phyloP scores from a whole-genome alignment of 78 protist species.

The Neovahlkampfia damariscottae region DNA sequence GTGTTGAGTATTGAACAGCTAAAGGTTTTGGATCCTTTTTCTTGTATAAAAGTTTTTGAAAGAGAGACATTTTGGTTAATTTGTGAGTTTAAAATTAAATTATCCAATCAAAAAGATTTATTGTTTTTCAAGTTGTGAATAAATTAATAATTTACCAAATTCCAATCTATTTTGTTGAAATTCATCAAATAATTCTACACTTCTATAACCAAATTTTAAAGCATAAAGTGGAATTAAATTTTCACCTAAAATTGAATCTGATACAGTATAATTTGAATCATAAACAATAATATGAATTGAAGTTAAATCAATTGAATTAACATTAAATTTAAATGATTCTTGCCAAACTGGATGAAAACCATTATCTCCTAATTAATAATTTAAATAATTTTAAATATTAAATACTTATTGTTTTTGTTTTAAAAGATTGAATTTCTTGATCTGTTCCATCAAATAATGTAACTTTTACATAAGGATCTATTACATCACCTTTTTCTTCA shows the following conservation, averaged over 20 bases:
- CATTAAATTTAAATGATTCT: not conserved
- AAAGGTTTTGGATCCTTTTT: too few species aligned
- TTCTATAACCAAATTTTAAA: not conserved
- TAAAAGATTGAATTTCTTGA: not conserved
- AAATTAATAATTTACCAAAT: too few species aligned
- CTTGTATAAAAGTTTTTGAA: too few species aligned
- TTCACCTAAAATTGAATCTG: slow-evolving; percentile 1
- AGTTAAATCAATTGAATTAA: not conserved
- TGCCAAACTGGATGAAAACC: slow-evolving; percentile 20
- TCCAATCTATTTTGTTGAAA: too few species aligned
- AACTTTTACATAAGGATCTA: slow-evolving; percentile 33
- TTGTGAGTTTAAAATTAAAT: too few species aligned
- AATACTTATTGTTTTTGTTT: not conserved
- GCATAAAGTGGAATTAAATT: not conserved
- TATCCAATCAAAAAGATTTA: too few species aligned
- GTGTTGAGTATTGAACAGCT: too few species aligned
- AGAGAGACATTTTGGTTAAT: too few species aligned
- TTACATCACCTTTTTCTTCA: slow-evolving; percentile 8
- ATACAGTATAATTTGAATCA: not conserved
- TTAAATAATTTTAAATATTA: too few species aligned
- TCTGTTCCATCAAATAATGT: not conserved
- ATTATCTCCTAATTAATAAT: too few species aligned
- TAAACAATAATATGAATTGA: not conserved
- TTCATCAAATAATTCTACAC: too few species aligned
- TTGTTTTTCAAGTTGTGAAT: too few species aligned